phyloP scores from a whole-genome alignment of 2,329 filamentous ascomycete species.

The Aplosporella prunicola region DNA sequence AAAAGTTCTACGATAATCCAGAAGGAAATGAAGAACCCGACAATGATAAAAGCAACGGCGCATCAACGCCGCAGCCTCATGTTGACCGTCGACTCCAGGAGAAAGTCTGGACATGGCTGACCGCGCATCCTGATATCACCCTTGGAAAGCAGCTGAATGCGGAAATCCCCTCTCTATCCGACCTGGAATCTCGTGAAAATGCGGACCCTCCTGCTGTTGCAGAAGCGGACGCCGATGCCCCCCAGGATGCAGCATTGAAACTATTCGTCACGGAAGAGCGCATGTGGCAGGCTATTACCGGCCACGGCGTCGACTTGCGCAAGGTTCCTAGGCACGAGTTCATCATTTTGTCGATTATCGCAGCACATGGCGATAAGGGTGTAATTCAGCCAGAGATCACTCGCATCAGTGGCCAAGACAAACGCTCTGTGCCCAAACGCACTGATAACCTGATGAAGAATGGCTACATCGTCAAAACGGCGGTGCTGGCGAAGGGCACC shows the following conservation, averaged over 20 bases:
- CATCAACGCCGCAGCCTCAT: constrained; percentile 8
- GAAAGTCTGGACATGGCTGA: constrained; percentile 50
- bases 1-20: constrained; percentile 25
- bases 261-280: constrained; percentile 43
- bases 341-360: constrained; percentile 49
- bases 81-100: constrained; percentile 45
- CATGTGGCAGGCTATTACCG: constrained; percentile 51
- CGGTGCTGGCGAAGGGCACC: constrained; percentile 37
- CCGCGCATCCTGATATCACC: constrained; percentile 45
- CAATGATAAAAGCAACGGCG: neutral
- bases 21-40: constrained; percentile 2
- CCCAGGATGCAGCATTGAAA: constrained; percentile 15
- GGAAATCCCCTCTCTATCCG: constrained; percentile 19
- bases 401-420: constrained; percentile 51
- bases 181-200: constrained; percentile 24
- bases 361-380: constrained; percentile 43
- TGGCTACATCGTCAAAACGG: constrained; percentile 52
- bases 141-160: constrained; percentile 29
- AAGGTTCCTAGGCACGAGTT: constrained; percentile 48
- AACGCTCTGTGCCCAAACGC: constrained; percentile 52
- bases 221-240: neutral
- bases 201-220: neutral
- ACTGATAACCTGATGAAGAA: constrained; percentile 48
- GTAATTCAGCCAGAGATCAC: constrained; percentile 50
- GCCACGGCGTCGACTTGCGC: constrained; percentile 47